Conservation (phyloP, 306 rosid genomes). For the Trifolium subterraneum region DNA sequence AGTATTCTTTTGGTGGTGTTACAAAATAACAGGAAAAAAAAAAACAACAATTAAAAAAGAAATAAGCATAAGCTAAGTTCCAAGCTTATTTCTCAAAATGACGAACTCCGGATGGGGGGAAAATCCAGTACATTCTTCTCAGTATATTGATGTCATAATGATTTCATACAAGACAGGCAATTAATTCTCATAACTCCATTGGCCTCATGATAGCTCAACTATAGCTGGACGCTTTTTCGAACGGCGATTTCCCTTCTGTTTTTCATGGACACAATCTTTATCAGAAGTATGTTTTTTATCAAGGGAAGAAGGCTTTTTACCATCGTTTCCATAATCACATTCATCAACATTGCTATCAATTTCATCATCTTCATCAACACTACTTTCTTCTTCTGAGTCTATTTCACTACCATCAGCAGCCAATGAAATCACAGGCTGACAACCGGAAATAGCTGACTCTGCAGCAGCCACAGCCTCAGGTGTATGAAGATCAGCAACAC, state of each 20-base stretch:
- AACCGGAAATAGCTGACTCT: conserved; percentile 69
- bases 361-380: conserved; percentile 27
- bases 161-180: background rate
- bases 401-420: conserved; percentile 49
- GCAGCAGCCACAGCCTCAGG: conserved; percentile 95
- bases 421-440: conserved; percentile 60
- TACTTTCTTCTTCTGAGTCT: conserved; percentile 63
- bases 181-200: background rate
- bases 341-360: conserved; percentile 29
- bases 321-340: conserved; percentile 4
- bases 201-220: conserved; percentile 58
- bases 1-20: background rate
- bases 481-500: conserved; percentile 86
- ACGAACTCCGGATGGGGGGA: too few relatives aligned
- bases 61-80: too few relatives aligned
- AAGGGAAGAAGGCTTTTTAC: conserved; percentile 28
- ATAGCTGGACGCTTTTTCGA: conserved; percentile 62
- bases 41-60: too few relatives aligned
- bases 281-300: conserved; percentile 36
- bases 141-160: background rate
- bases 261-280: conserved; percentile 21
- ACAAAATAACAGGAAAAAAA: too few relatives aligned
- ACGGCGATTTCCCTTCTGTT: conserved; percentile 40
- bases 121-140: background rate
- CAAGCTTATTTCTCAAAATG: too few relatives aligned